Percentiles rank a stretch among this genome's conserved stretches.
phyloP scores from a whole-genome alignment of 2,329 filamentous ascomycete genomes.

The Trichoderma oligosporum region DNA sequence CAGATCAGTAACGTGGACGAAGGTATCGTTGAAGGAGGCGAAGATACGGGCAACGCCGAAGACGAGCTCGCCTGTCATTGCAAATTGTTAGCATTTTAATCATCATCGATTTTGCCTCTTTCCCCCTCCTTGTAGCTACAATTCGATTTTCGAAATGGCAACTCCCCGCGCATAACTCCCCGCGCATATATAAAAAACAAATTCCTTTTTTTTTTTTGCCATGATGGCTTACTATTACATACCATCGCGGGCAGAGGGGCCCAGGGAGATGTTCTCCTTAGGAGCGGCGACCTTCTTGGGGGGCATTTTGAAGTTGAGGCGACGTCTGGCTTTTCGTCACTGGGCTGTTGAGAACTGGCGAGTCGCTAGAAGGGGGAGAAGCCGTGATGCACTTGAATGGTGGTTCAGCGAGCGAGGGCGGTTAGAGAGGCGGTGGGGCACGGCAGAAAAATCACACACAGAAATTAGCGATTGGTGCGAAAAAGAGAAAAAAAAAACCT shows the following conservation, averaged over 20 bases:
- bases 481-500: neutral
- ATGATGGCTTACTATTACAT: slow-evolving; percentile 26
- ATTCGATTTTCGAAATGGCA: neutral
- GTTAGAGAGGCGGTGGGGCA: slow-evolving; percentile 34
- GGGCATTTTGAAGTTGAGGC: slow-evolving; percentile 66
- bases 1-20: slow-evolving; percentile 99
- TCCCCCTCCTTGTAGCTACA: neutral
- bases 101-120: neutral
- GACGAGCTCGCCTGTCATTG: slow-evolving; percentile 84
- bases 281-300: slow-evolving; percentile 89
- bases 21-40: slow-evolving; percentile 89
- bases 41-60: slow-evolving; percentile 97
- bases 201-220: too few relatives aligned
- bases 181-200: too few relatives aligned
- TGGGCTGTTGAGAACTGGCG: slow-evolving; percentile 35
- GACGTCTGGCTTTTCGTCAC: slow-evolving; percentile 36
- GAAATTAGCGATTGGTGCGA: slow-evolving; percentile 25
- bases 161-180: neutral
- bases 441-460: slow-evolving; percentile 33
- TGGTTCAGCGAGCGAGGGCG: slow-evolving; percentile 25
- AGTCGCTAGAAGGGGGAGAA: slow-evolving; percentile 27
- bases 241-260: slow-evolving; percentile 96
- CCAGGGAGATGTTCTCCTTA: slow-evolving; percentile 98
- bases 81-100: slow-evolving; percentile 22
- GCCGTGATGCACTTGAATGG: slow-evolving; percentile 28